A percentile compares a stretch with the other conserved stretches of the same genome.
These are phyloP conservation scores for Moringa oleifera DNA, from an alignment of 345 rosid species.

Conservation along the genomic window DNA sequence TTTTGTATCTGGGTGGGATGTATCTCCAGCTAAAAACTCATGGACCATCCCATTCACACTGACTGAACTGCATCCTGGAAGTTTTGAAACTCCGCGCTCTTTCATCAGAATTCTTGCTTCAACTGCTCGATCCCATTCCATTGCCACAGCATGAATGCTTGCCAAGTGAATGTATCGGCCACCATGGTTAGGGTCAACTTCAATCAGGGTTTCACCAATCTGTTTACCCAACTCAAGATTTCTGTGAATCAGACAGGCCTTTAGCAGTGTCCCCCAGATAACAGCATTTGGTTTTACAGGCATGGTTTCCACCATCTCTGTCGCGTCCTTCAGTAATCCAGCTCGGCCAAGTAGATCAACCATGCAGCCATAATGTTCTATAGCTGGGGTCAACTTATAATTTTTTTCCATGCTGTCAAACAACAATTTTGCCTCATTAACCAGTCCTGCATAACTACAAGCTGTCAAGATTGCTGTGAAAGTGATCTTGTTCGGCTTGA, in stretches of 20 bases:
- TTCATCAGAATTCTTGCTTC: constrained; percentile 50
- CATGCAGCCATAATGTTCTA: constrained; percentile 85
- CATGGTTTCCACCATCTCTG: constrained; percentile 41
- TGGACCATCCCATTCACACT: constrained; percentile 46
- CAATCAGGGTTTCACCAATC: constrained; percentile 43
- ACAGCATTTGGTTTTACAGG: constrained; percentile 56
- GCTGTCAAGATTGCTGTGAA: constrained; percentile 66
- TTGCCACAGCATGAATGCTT: constrained; percentile 41
- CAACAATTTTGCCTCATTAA: constrained; percentile 46
- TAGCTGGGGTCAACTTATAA: constrained; percentile 39
- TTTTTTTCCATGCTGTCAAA: constrained; percentile 45
- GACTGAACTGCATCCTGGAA: constrained; percentile 60
- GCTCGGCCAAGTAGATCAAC: constrained; percentile 77
- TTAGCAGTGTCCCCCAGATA: constrained; percentile 63
- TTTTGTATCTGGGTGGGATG: constrained; percentile 37
- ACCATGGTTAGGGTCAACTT: constrained; percentile 49
- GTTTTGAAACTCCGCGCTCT: constrained; percentile 41
- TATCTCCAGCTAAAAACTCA: constrained; percentile 54
- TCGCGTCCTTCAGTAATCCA: constrained; percentile 54
- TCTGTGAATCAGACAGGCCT: constrained; percentile 53
- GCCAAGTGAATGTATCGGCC: constrained; percentile 61
- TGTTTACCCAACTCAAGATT: constrained; percentile 45
- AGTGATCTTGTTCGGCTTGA: constrained; percentile 59
- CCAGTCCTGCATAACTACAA: constrained; percentile 61
- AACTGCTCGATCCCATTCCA: constrained; percentile 56